Evolutionary conservation across 208 protist genomes (phyloP), one percentile per base, ranked within the genome.

Genomic region (Leishmania tarentolae): DNA sequence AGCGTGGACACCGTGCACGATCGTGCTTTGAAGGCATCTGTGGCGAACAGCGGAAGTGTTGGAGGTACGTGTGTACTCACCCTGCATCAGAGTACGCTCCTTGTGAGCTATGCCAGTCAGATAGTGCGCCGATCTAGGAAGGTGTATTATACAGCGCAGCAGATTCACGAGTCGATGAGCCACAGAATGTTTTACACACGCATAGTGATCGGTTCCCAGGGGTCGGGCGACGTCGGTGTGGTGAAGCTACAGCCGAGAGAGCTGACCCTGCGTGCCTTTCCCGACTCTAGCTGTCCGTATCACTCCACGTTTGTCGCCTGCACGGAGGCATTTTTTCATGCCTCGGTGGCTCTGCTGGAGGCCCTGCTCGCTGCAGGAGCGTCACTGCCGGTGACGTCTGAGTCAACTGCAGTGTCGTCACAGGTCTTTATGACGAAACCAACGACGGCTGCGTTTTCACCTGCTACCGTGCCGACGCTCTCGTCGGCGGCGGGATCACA

Each of bases 231-330:
- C 2, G 42, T 56, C 21, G 68, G 46, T 1, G 53, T 24, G 40
- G 21, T 40, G 68, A 59, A 50, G 76, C 52, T 78, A 63, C 76
- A 61, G 47, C 79, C 79, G 8, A 83, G 83, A 77, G 82, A 88
- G 61, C 46, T 83, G 2, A 79, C 46, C n/a, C 42, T 88, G 66
- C 80, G 85, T 9, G 17, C 78, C n/a, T 59, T 77, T 7, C 81
- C 85, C 0, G 81, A 50, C 9, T 24, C 44, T 13, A 31, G n/a
- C n/a, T 88, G 85, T 72, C 70, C 81, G 31, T 85, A 79, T 53
- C 85, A 88, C 78, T 80, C 76, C 68, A 78, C 83, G 42, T 86
- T 86, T 35, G 65, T 73, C 0, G 65, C 53, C 78, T 82, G 83
- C 78, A 80, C 78, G 15, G 75, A 76, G n/a, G 78, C 52, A 35